Conservation (phyloP, 306 rosid genomes). For the Quercus alba region DNA sequence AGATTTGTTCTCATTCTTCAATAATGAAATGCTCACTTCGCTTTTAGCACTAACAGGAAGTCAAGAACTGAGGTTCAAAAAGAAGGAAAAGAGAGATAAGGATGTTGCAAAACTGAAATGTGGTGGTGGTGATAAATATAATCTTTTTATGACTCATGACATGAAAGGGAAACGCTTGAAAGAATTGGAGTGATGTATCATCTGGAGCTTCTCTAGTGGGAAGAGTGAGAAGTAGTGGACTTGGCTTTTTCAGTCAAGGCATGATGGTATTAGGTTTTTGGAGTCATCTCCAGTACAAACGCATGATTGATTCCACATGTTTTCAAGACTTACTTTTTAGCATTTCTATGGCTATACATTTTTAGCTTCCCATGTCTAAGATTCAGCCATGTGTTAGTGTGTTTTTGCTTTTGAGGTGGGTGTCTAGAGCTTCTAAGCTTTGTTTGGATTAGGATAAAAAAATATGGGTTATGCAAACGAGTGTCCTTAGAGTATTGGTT, state of each 20-base stretch:
- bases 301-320: constrained; percentile 21
- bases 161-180: not conserved
- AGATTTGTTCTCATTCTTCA: constrained; percentile 31
- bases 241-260: constrained; percentile 16
- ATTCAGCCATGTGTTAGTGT: not conserved
- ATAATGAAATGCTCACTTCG: not conserved
- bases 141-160: not conserved
- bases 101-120: not conserved
- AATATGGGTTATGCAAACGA: too few relatives aligned
- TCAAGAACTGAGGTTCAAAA: not conserved
- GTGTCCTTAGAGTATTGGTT: fast-evolving
- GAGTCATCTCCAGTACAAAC: not conserved
- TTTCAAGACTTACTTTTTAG: not conserved
- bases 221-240: constrained; percentile 50
- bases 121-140: not conserved
- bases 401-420: too few relatives aligned
- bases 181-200: not conserved
- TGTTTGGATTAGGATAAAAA: too few relatives aligned
- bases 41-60: not conserved
- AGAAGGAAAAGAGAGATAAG: not conserved
- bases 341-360: not conserved
- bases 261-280: constrained; percentile 3
- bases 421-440: too few relatives aligned
- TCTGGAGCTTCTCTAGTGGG: constrained; percentile 27
- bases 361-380: not conserved